Percentiles rank a stretch among this genome's conserved stretches.
Conservation (phyloP, 2,329 filamentous ascomycete genomes). For the Exophiala spinifera region DNA sequence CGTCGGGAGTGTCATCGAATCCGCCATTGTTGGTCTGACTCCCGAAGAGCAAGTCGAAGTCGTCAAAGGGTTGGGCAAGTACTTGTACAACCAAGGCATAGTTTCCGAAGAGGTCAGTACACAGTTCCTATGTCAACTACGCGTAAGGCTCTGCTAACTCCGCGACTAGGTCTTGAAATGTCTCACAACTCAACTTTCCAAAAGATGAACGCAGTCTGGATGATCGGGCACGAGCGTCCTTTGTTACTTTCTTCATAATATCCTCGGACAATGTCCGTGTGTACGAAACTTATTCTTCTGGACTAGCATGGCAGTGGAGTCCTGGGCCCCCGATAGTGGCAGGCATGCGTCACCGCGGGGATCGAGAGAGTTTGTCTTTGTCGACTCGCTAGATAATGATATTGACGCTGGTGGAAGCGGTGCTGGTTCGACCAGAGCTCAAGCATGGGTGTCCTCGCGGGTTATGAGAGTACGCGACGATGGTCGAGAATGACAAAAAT, state of each 20-base stretch:
- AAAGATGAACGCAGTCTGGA: conserved; percentile 9
- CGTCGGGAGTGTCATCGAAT: conserved; percentile 84
- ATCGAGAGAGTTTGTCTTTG: background rate
- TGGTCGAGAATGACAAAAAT: background rate
- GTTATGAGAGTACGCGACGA: background rate
- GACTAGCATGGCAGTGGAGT: conserved; percentile 22
- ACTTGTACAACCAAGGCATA: conserved; percentile 61
- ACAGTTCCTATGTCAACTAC: conserved; percentile 13
- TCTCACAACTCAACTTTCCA: conserved; percentile 16
- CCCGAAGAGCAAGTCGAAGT: conserved; percentile 86
- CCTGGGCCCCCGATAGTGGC: background rate
- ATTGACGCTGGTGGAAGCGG: background rate
- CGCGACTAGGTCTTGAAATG: conserved; percentile 17
- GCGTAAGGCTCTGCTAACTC: conserved; percentile 11
- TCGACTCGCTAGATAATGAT: background rate
- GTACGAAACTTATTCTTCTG: conserved; percentile 5
- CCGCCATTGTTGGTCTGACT: conserved; percentile 82
- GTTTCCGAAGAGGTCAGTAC: conserved; percentile 51
- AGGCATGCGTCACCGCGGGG: background rate
- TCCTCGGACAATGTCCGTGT: background rate
- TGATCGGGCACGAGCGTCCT: background rate
- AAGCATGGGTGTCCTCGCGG: background rate
- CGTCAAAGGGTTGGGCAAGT: conserved; percentile 60
- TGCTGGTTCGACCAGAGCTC: background rate
- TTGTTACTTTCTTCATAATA: conserved; percentile 9